These are phyloP conservation scores for Xanthoconium purpureum DNA, from an alignment of 768 basidiomycete species.

Conservation along the genomic window DNA sequence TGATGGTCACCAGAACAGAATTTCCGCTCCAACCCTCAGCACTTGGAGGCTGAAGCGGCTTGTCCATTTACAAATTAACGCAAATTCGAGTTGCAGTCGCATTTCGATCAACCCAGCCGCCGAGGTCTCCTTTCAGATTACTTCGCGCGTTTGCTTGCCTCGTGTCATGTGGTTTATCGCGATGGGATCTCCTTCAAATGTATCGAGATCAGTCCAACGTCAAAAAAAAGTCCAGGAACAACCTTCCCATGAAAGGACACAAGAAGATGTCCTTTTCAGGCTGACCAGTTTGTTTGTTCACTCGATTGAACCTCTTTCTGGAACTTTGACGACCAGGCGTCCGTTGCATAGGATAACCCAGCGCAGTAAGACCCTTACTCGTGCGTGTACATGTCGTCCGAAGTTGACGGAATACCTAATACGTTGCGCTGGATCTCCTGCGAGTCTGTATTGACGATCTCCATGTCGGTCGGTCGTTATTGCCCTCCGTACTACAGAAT, in stretches of 20 bases:
- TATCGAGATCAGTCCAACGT: slow-evolving; percentile 6
- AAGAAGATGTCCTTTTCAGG: neutral
- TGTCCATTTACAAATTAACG: neutral
- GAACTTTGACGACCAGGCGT: neutral
- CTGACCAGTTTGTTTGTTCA: neutral
- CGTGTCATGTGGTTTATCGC: slow-evolving; percentile 7
- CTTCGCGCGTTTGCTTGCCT: slow-evolving; percentile 6
- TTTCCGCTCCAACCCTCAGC: slow-evolving; percentile 2
- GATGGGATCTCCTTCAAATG: neutral
- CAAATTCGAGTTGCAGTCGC: neutral
- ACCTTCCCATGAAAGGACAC: neutral
- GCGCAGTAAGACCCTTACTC: neutral
- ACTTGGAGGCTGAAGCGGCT: too few relatives aligned
- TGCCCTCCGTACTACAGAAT: neutral
- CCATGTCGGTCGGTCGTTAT: neutral
- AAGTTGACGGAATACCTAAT: neutral
- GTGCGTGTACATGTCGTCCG: neutral
- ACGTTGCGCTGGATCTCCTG: neutral
- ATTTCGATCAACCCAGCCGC: neutral
- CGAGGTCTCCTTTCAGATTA: slow-evolving; percentile 1
- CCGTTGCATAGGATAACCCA: neutral
- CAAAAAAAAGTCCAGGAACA: neutral
- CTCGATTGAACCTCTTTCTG: neutral
- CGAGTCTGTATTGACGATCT: neutral
- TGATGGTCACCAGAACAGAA: slow-evolving; percentile 10